Evolutionary conservation across 2,329 filamentous ascomycete genomes (phyloP), one percentile per base, ranked within the genome.

Genomic region (Elsinoe australis): DNA sequence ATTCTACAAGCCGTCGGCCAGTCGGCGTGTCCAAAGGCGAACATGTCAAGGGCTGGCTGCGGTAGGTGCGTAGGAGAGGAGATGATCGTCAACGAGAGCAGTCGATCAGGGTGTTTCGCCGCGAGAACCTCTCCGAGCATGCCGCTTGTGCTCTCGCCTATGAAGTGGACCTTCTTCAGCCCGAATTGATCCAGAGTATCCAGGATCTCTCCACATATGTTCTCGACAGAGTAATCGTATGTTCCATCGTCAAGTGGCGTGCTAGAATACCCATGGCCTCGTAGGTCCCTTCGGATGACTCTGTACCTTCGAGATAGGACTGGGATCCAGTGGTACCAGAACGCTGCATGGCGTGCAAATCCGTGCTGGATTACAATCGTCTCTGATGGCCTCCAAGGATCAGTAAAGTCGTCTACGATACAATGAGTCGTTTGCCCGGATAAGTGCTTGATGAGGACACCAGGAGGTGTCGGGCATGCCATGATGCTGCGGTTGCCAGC

Each of bases 251-350:
- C 46, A 1, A 42, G 6, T 2, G 61, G 58, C 42, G 55, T 58
- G 29, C 55, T 58, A 0, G 63, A 66, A 19, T 54, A 49, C 2
- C 64, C 63, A 51, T 66, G 63, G 0, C 63, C 64, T 9, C 62
- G 54, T 0, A 63, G 53, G 51, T 65, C 63, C 5, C 64, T 58
- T 5, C 63, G 54, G 38, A 66, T 60, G 14, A 66, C 58, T 8
- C 55, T 56, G 52, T 62, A 65, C 5, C 57, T 44, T 1, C 55
- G 56, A 1, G 60, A 49, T n/a, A 66, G 52, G 3, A 57, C 26
- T 1, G 64, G 63, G 15, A 66, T 55, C 63, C 63, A 66, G 41
- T 64, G 61, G 47, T 65, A 61, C 62, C 62, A 66, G 49, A 65
- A 64, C 5, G 49, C 56, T 3, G 59, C 49, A 46, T 63, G 59